phyloP scores from a whole-genome alignment of 176 grass and related monocot genomes.

The Hordeum vulgare region MorexV3_pseudomolecules_assembly NC_058518.1:130613969-130614468 shows the following conservation, averaged over 20 bases:
- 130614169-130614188: too few relatives aligned
- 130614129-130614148: too few relatives aligned
- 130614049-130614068: neutral
- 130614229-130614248: too few relatives aligned
- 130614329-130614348: neutral
- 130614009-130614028: neutral
- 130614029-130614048: neutral
- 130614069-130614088: neutral
- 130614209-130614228: too few relatives aligned
- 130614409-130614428: neutral
- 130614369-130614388: neutral
- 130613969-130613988: neutral
- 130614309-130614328: neutral
- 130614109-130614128: neutral
- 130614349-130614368: neutral
- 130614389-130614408: neutral
- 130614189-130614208: too few relatives aligned
- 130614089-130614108: neutral
- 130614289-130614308: neutral
- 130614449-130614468: neutral
- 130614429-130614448: slow-evolving; percentile 1
- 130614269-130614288: too few relatives aligned
- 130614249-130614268: too few relatives aligned
- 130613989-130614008: neutral
- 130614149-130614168: too few relatives aligned